Base-by-base conservation (phyloP, 2,329 filamentous ascomycete species). In the Curvularia lunata region DNA sequence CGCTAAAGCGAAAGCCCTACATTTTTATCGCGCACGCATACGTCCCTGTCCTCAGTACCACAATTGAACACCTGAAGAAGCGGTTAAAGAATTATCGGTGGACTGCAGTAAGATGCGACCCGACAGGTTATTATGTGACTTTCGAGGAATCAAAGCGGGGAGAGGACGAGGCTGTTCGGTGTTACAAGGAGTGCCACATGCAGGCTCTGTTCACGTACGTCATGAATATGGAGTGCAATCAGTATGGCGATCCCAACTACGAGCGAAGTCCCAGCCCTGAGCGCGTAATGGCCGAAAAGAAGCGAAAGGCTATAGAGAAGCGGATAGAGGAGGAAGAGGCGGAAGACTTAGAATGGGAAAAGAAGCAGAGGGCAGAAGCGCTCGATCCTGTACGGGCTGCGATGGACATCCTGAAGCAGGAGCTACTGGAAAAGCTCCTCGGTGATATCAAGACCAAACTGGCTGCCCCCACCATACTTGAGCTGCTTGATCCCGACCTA, bases 371-470 rank as follows among this genome's bases (percentile, higher is more conserved):
- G 51, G 93, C 93, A 18, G 89, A 90, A 70, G 90, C 96, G 73
- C 86, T 97, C 63, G 94, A 99, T 75, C 94, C 95, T n/a, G 91
- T 94, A 4, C 80, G 83, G 48, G 94, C 96, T 72, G 94, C 95
- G 32, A 82, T 92, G 38, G 88, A 93, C 60, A 85, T 91, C 43
- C 85, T 97, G 52, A 86, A 89, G 50, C 86, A 87, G 52, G 93
- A 98, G 75, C 82, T 99, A 72, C 88, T 86, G 58, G 91, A 96
- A 72, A 95, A 96, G 75, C 81, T 99, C 34, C 87, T 98, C 61
- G 87, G 90, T 64, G 92, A 97, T 74, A 91, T 98, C 70, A 92
- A 93, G 67, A 90, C 89, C 43, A 90, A 94, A 68, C 88, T 98
- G 47, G 93, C 91, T 8, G 91, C 89, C 6, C 92, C 92, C 2